These are phyloP conservation scores for Hygrocybe punicea DNA, from an alignment of 768 basidiomycete species.

Conservation along the genomic window DNA sequence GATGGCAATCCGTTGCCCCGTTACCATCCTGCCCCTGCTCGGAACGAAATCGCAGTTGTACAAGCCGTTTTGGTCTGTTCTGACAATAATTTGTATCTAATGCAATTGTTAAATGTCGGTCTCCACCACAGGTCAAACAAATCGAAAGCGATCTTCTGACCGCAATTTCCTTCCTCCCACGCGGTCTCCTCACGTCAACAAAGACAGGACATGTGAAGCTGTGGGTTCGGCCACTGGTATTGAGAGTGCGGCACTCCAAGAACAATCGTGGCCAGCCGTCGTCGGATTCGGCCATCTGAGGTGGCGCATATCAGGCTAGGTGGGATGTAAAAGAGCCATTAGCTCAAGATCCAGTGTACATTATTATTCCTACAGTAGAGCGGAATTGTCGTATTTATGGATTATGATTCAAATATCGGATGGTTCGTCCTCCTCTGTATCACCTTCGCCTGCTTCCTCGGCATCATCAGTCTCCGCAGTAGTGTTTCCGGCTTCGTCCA, in stretches of 20 bases:
- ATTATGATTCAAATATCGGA: conserved; percentile 27
- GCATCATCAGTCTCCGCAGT: conserved; percentile 42
- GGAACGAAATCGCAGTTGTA: conserved; percentile 85
- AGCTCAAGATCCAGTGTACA: background rate
- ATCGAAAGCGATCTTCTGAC: conserved; percentile 79
- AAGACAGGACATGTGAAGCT: conserved; percentile 75
- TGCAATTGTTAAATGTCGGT: background rate
- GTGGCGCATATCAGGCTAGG: no score
- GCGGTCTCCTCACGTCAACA: conserved; percentile 73
- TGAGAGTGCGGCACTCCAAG: conserved; percentile 36
- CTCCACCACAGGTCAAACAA: conserved; percentile 63
- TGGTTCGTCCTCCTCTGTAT: conserved; percentile 52
- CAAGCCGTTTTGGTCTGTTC: conserved; percentile 80
- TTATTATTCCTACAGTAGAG: no score
- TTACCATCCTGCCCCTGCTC: conserved; percentile 86
- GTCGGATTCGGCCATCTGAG: background rate
- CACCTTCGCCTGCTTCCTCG: conserved; percentile 47
- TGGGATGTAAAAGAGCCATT: background rate
- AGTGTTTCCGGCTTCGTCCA: conserved; percentile 41
- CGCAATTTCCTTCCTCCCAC: conserved; percentile 71
- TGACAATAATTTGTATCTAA: background rate
- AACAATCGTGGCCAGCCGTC: conserved; percentile 3
- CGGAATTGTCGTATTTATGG: background rate
- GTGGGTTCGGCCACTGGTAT: conserved; percentile 75
- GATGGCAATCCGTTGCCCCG: conserved; percentile 46